Percentiles rank a stretch among this genome's conserved stretches.
Evolutionary conservation across 176 grass and related monocot genomes (phyloP).

Genomic region (Sorghum bicolor): Sorghum_bicolor_NCBIv3 NC_012870.2:70686501-70687000

Average conservation of each 20-base stretch:
- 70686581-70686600: background rate
- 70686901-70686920: background rate
- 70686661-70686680: constrained; percentile 83
- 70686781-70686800: constrained; percentile 86
- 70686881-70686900: background rate
- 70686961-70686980: constrained; percentile 3
- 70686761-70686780: constrained; percentile 84
- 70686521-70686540: constrained; percentile 57
- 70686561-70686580: constrained; percentile 9
- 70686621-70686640: background rate
- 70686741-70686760: constrained; percentile 79
- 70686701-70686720: constrained; percentile 69
- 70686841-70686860: background rate
- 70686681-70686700: constrained; percentile 89
- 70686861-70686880: background rate
- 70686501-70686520: constrained; percentile 65
- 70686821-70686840: background rate
- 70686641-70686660: constrained; percentile 86
- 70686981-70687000: background rate
- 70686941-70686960: background rate
- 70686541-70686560: constrained; percentile 58
- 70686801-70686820: constrained; percentile 3
- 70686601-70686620: constrained; percentile 5
- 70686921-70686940: background rate
- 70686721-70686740: constrained; percentile 65